phyloP scores from a whole-genome alignment of 2,329 filamentous ascomycete species.

The Davidsoniella neocaledoniae region DNA sequence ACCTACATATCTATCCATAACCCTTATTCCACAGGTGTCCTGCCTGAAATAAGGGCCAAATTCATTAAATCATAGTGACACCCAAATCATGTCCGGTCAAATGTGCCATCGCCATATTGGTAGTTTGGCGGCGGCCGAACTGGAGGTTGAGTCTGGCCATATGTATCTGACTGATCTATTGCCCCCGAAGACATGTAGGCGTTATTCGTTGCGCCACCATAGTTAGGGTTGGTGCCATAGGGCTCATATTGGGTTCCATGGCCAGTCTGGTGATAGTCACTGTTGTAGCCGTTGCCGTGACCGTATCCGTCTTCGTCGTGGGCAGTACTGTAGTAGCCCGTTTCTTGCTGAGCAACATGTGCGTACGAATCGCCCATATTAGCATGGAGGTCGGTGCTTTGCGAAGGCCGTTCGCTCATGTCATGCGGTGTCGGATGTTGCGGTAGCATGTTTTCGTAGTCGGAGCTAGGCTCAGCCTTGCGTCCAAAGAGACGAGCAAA shows the following conservation, averaged over 20 bases:
- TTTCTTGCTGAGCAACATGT: neutral
- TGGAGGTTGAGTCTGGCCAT: conserved; percentile 7
- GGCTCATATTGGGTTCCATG: conserved; percentile 2
- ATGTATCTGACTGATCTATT: conserved; percentile 15
- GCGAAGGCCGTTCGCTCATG: conserved; percentile 17
- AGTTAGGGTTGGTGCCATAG: conserved; percentile 13
- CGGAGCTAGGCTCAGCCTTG: conserved; percentile 13
- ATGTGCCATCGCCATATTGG: conserved; percentile 24
- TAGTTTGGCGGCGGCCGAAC: conserved; percentile 13
- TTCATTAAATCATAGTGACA: neutral
- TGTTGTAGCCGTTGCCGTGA: neutral
- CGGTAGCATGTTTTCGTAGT: conserved; percentile 21
- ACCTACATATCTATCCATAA: neutral
- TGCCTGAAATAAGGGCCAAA: neutral
- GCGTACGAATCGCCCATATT: conserved; percentile 13
- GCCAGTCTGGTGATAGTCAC: neutral
- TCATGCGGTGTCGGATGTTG: conserved; percentile 25
- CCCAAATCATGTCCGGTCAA: conserved; percentile 15
- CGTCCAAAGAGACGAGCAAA: conserved; percentile 20
- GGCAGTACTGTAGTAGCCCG: neutral
- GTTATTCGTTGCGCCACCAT: conserved; percentile 15
- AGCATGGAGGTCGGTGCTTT: neutral
- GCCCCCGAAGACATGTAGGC: conserved; percentile 16
- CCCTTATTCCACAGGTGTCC: too few species aligned
- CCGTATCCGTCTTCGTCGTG: neutral